Evolutionary conservation across 495 filamentous ascomycete species (phyloP).

Genomic region (Aspergillus panamensis): DNA sequence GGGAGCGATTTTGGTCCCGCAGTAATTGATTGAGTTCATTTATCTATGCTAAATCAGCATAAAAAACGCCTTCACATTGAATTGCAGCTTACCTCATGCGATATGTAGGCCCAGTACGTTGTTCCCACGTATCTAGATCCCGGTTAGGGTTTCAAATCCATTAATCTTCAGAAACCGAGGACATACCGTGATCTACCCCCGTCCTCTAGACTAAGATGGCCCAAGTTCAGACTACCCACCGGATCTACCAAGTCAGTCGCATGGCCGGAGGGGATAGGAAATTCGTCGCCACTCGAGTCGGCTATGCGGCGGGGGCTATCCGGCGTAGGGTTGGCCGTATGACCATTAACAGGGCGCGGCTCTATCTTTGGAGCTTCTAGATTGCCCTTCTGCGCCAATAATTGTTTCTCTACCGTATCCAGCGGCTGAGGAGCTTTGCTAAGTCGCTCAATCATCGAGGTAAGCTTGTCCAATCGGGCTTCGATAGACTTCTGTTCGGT

Average conservation of each 20-base stretch:
- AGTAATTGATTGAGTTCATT: conserved; percentile 48
- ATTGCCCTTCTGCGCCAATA: conserved; percentile 23
- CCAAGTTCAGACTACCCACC: conserved; percentile 44
- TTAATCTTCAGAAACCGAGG: background rate
- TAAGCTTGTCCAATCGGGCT: conserved; percentile 44
- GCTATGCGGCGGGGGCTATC: conserved; percentile 36
- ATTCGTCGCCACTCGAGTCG: conserved; percentile 44
- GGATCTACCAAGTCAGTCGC: conserved; percentile 46
- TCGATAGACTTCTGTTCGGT: conserved; percentile 39
- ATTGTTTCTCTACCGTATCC: conserved; percentile 25
- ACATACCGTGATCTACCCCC: conserved; percentile 44
- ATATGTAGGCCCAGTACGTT: conserved; percentile 52
- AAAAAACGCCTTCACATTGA: background rate
- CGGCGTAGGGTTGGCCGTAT: conserved; percentile 15
- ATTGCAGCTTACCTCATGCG: conserved; percentile 37
- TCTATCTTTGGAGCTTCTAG: conserved; percentile 24
- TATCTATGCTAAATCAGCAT: conserved; percentile 31
- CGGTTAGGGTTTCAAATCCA: conserved; percentile 11
- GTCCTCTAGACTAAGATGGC: conserved; percentile 47
- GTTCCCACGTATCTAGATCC: conserved; percentile 47
- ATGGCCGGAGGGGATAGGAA: conserved; percentile 45
- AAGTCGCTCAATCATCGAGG: conserved; percentile 44
- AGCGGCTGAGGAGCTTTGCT: conserved; percentile 33
- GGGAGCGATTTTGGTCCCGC: conserved; percentile 41
- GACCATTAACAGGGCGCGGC: conserved; percentile 16